Percentiles rank a stretch among this genome's conserved stretches.
These are phyloP conservation scores for Rhytidiadelphus loreus DNA, from an alignment of 225 moss, liverwort and hornwort species.

Conservation along the genomic window DNA sequence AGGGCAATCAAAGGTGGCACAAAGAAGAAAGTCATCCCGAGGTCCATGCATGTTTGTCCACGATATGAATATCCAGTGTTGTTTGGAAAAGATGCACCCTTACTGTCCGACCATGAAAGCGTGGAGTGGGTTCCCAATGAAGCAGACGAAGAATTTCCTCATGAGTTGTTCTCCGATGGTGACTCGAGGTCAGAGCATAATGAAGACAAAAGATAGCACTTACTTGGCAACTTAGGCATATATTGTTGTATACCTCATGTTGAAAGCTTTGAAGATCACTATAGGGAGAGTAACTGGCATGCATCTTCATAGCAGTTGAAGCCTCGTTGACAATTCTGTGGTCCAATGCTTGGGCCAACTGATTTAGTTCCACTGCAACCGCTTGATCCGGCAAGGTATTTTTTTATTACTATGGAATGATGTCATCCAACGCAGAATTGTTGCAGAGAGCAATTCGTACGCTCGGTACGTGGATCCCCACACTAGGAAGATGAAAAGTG, in stretches of 20 bases:
- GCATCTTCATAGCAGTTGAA: neutral
- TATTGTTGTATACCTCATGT: accelerated
- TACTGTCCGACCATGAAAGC: too few relatives aligned
- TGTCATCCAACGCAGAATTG: neutral
- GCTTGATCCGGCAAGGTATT: neutral
- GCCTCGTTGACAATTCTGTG: neutral
- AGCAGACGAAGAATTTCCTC: too few relatives aligned
- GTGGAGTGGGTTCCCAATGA: too few relatives aligned
- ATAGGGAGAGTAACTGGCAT: neutral
- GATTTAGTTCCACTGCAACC: neutral
- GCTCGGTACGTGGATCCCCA: neutral
- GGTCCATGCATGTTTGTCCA: too few relatives aligned
- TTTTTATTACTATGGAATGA: neutral
- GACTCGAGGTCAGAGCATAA: too few relatives aligned
- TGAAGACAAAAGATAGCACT: too few relatives aligned
- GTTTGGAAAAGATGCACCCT: too few relatives aligned
- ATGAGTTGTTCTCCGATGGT: too few relatives aligned
- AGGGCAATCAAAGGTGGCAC: neutral
- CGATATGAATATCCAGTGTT: too few relatives aligned
- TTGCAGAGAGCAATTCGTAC: neutral
- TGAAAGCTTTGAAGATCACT: neutral
- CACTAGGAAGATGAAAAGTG: neutral
- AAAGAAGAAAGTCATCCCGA: too few relatives aligned
- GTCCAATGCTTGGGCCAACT: neutral
- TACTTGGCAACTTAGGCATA: neutral